Conservation (phyloP, 2,329 filamentous ascomycete species). For the Colletotrichum noveboracense region DNA sequence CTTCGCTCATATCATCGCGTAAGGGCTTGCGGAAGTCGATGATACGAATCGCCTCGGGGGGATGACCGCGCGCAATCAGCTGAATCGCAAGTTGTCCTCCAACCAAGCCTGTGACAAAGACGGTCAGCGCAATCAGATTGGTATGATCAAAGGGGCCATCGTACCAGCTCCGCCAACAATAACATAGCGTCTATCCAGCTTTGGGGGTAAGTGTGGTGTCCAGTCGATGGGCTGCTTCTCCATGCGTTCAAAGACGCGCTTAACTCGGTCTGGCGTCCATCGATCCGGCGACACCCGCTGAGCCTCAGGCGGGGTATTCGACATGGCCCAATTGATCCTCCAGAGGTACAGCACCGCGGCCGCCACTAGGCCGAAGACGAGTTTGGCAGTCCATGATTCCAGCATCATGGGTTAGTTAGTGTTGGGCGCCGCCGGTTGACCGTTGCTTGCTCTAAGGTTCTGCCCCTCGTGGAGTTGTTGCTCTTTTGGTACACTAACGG, state of each 20-base stretch:
- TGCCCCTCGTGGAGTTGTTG: not conserved
- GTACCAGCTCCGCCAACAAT: constrained; percentile 52
- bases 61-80: constrained; percentile 57
- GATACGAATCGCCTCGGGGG: constrained; percentile 55
- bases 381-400: constrained; percentile 5
- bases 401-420: not conserved
- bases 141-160: constrained; percentile 15
- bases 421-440: not conserved
- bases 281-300: constrained; percentile 33
- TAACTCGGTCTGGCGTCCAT: constrained; percentile 42
- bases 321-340: constrained; percentile 41
- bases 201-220: constrained; percentile 40
- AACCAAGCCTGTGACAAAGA: constrained; percentile 48
- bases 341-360: constrained; percentile 36
- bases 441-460: not conserved
- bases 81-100: constrained; percentile 60
- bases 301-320: constrained; percentile 39
- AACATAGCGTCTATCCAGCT: constrained; percentile 46
- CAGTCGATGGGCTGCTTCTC: constrained; percentile 43
- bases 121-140: not conserved
- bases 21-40: constrained; percentile 54
- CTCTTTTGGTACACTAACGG: not conserved
- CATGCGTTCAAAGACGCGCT: constrained; percentile 37
- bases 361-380: not conserved
- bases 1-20: constrained; percentile 44